Conservation (phyloP, 192 early-diverging fungal genomes). For the Entophlyctis luteolus region DNA sequence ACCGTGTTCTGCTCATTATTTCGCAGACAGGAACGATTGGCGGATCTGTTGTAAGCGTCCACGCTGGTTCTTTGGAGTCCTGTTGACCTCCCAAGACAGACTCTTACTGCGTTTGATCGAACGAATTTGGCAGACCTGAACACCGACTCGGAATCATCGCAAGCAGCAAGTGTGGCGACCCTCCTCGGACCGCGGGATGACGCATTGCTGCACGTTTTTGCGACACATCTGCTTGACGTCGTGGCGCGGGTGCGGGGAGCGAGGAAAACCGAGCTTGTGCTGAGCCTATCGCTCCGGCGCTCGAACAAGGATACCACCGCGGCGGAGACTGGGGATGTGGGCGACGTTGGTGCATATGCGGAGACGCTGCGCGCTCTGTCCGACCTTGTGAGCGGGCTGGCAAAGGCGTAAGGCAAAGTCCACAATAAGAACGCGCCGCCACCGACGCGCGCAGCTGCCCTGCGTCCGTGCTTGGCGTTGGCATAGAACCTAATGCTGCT, state of each 20-base stretch:
- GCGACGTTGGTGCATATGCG: not conserved
- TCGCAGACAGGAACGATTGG: slow-evolving; percentile 16
- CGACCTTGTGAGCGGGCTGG: not conserved
- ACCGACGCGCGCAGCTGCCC: too few relatives aligned
- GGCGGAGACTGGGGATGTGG: not conserved
- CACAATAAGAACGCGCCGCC: too few relatives aligned
- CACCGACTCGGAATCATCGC: not conserved
- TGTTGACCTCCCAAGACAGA: not conserved
- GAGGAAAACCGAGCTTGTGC: not conserved
- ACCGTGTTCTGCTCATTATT: slow-evolving; percentile 2
- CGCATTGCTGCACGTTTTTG: slow-evolving; percentile 9
- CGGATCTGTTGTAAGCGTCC: slow-evolving; percentile 5
- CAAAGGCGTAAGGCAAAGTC: too few relatives aligned
- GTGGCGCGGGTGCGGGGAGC: not conserved
- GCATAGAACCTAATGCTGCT: too few relatives aligned
- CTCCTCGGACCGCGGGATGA: slow-evolving; percentile 7
- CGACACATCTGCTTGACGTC: not conserved
- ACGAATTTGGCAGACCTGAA: not conserved
- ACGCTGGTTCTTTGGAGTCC: not conserved
- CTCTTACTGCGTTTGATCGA: not conserved
- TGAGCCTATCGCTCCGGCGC: slow-evolving; percentile 5
- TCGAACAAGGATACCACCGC: too few relatives aligned
- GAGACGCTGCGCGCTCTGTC: not conserved
- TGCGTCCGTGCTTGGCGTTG: too few relatives aligned
- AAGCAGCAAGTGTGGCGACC: not conserved